Base-by-base conservation (phyloP, 495 filamentous ascomycete species). In the Parathielavia hyrcaniae region DNA sequence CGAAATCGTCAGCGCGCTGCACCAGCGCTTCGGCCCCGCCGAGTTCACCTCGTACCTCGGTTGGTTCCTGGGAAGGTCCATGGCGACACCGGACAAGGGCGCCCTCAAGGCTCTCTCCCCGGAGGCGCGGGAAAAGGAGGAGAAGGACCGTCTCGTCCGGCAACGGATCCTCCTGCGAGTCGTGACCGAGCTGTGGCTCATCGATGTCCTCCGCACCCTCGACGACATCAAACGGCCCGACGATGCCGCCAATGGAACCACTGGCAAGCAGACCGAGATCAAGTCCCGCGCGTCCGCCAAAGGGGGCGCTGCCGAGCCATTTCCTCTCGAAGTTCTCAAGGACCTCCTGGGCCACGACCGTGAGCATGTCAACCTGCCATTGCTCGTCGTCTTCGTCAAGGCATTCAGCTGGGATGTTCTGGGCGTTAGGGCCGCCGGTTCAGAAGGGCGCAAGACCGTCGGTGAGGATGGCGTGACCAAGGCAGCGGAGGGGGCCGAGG, bases 101-200 rank as follows among this genome's bases (percentile, higher is more conserved):
- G 79, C 88, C 48, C 71, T 99, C 54, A 97, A 96, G 69, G 77
- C 77, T 0, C 76, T 97, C 34, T 75, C 82, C 11, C 79, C 85
- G 57, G 93, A 99, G 66, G 81, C 88, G 14, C 86, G 85, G 60
- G 93, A 99, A 68, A 88, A 90, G 56, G 93, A 99, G 73, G 93
- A 99, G 70, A 97, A 95, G 70, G 93, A 97, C 48, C 86, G 93
- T 0, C 71, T 97, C 32, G 79, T 84, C 22, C 84, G 93, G 39
- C 95, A 99, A 67, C 83, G 95, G 34, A 80, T 89, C 11, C 80
- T 99, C 26, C 75, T 99, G 35, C 83, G 90, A 35, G 87, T 97
- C 2, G 89, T 92, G 38, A 97, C 93, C 12, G 95, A 99, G 69
- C 79, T 99, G 34, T 99, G 95, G 95, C 84, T 99, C 17, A 89